Percentiles rank a stretch among this genome's conserved stretches.
Evolutionary conservation across 2,329 filamentous ascomycete genomes (phyloP).

Genomic region (Claviceps sp.): DNA sequence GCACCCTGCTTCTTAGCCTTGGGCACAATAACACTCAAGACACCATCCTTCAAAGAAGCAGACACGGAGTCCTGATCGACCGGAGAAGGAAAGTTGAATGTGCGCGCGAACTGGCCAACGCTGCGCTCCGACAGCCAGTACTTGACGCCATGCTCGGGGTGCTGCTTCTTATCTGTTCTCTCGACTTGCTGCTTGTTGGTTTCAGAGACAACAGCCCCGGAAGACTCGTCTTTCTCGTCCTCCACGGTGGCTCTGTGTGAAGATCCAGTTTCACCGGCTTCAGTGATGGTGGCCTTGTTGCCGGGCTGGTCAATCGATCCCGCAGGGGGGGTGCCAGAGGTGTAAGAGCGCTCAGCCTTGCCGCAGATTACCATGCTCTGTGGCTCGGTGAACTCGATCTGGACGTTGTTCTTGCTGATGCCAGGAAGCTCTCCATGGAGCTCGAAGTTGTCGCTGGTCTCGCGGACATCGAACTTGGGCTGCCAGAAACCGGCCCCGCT

Average conservation of each 20-base stretch:
- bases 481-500: conserved; percentile 35
- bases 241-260: conserved; percentile 46
- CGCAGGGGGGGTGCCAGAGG: conserved; percentile 30
- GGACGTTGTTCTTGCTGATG: conserved; percentile 54
- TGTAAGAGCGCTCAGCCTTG: conserved; percentile 46
- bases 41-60: conserved; percentile 48
- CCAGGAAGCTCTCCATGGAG: conserved; percentile 67
- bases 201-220: conserved; percentile 5
- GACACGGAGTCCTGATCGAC: conserved; percentile 46
- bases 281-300: conserved; percentile 21
- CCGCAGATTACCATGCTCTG: conserved; percentile 57
- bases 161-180: conserved; percentile 14
- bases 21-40: conserved; percentile 46
- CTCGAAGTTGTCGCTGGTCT: conserved; percentile 51
- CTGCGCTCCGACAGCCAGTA: conserved; percentile 56
- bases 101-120: conserved; percentile 50
- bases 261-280: conserved; percentile 16
- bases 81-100: conserved; percentile 49
- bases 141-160: conserved; percentile 26
- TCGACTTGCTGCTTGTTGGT: conserved; percentile 10
- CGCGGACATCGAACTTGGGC: conserved; percentile 61
- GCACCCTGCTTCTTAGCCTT: conserved; percentile 17
- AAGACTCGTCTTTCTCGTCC: conserved; percentile 26
- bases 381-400: conserved; percentile 61
- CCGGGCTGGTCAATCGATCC: conserved; percentile 28